phyloP scores from a whole-genome alignment of 345 rosid species.

The Citrus inodora region DNA sequence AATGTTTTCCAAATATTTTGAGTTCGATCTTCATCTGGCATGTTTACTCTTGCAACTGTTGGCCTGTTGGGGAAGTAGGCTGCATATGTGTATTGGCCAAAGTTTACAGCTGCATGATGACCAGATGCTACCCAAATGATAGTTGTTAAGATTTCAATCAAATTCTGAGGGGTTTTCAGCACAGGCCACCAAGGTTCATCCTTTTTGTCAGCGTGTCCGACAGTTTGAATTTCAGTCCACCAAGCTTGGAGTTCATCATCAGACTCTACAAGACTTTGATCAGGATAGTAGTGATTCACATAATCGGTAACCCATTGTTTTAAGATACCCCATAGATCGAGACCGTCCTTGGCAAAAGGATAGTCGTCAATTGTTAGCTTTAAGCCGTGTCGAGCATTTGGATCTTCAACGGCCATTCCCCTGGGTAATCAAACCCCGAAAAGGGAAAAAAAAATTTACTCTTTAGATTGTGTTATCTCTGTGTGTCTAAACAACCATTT shows the following conservation, averaged over 20 bases:
- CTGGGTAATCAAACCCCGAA: conserved; percentile 7
- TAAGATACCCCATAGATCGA: conserved; percentile 42
- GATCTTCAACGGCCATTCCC: conserved; percentile 58
- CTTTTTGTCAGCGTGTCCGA: background rate
- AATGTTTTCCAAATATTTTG: conserved; percentile 31
- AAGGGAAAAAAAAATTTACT: background rate
- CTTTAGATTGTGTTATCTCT: background rate
- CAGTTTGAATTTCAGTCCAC: conserved; percentile 33
- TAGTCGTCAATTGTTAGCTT: conserved; percentile 53
- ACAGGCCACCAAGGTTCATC: conserved; percentile 50
- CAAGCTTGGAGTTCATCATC: conserved; percentile 56
- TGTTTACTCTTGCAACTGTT: conserved; percentile 33
- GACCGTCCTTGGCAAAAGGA: conserved; percentile 61
- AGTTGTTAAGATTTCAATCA: conserved; percentile 10
- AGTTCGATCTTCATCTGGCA: conserved; percentile 40
- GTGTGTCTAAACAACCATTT: too few species aligned
- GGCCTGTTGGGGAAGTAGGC: conserved; percentile 43
- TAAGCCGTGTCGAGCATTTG: conserved; percentile 42
- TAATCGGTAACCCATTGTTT: conserved; percentile 42
- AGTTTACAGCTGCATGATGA: conserved; percentile 46
- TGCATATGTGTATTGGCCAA: conserved; percentile 32
- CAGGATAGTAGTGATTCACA: conserved; percentile 17
- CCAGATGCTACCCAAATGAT: conserved; percentile 40
- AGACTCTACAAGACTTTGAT: background rate
- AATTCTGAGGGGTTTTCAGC: conserved; percentile 9